Evolutionary conservation across 768 basidiomycete species (phyloP).

Genomic region (Obba rivulosa): DNA sequence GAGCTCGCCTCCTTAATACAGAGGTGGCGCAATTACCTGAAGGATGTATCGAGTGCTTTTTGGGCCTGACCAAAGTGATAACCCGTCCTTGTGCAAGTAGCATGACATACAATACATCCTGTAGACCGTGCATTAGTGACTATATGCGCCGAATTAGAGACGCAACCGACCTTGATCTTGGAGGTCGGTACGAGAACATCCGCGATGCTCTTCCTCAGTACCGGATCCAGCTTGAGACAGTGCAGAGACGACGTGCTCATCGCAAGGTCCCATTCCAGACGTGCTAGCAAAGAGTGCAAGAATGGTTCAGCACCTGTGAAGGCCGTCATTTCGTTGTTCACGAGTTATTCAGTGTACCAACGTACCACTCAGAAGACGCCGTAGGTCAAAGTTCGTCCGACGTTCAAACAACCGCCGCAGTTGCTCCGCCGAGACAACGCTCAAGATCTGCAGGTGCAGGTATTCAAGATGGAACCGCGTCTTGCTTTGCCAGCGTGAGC

Average conservation of each 20-base stretch:
- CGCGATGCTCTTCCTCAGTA: slow-evolving; percentile 67
- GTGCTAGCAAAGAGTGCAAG: slow-evolving; percentile 61
- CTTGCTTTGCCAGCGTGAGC: slow-evolving; percentile 60
- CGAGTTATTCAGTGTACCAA: neutral
- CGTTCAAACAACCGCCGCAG: slow-evolving; percentile 82
- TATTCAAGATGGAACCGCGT: slow-evolving; percentile 92
- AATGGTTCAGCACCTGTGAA: slow-evolving; percentile 74
- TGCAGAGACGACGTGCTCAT: slow-evolving; percentile 78
- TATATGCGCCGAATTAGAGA: neutral
- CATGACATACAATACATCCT: slow-evolving; percentile 91
- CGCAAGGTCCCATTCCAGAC: slow-evolving; percentile 75
- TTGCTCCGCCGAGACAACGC: slow-evolving; percentile 82
- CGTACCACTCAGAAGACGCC: slow-evolving; percentile 59
- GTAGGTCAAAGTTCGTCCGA: slow-evolving; percentile 87
- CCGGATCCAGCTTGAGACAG: slow-evolving; percentile 70
- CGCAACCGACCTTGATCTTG: slow-evolving; percentile 63
- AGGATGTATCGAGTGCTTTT: slow-evolving; percentile 93
- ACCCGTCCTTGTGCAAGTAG: slow-evolving; percentile 75
- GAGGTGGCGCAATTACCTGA: slow-evolving; percentile 46
- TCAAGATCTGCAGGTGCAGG: slow-evolving; percentile 88
- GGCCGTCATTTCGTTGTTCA: neutral
- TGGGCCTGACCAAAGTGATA: slow-evolving; percentile 83
- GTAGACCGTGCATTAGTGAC: neutral
- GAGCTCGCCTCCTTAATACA: neutral
- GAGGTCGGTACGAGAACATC: slow-evolving; percentile 74